Conservation (phyloP, 2,329 filamentous ascomycete species). For the Aspergillus pseudoviridinutans region DNA sequence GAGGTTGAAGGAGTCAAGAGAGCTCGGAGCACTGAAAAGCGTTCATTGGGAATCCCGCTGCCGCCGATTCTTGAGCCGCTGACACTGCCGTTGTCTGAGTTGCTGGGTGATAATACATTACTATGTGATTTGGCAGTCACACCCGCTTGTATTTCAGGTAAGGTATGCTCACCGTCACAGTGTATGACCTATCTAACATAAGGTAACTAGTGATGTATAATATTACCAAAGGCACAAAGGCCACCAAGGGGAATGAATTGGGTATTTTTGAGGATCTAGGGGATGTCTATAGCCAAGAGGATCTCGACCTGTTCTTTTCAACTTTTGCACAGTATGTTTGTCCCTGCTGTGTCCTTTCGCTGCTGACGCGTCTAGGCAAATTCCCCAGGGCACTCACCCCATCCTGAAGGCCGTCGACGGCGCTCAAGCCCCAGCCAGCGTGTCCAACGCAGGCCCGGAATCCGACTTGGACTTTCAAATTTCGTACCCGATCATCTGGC, state of each 20-base stretch:
- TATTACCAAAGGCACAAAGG: conserved; percentile 36
- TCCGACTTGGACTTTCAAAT: conserved; percentile 46
- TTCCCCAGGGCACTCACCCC: conserved; percentile 40
- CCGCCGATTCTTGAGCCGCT: conserved; percentile 25
- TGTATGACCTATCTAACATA: too few species aligned
- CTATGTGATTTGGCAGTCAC: conserved; percentile 35
- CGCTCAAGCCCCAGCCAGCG: conserved; percentile 29
- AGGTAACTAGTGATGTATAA: too few species aligned
- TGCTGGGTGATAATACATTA: conserved; percentile 14
- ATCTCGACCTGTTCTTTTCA: conserved; percentile 42
- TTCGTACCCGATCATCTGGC: conserved; percentile 47
- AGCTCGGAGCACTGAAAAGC: conserved; percentile 15
- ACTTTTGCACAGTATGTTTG: conserved; percentile 27
- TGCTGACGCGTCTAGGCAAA: conserved; percentile 20
- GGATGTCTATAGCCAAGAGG: conserved; percentile 45
- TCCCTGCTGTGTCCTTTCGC: neutral
- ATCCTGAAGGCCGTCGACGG: conserved; percentile 39
- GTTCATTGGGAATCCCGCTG: conserved; percentile 14
- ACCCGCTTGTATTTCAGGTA: conserved; percentile 37
- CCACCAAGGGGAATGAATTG: conserved; percentile 42
- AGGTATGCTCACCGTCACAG: too few species aligned
- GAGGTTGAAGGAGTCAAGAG: neutral
- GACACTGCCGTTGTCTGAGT: conserved; percentile 15
- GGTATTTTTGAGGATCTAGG: conserved; percentile 45
- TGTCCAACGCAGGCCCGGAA: conserved; percentile 33